Conservation (phyloP, 768 basidiomycete genomes). For the Lactarius quietus region DNA sequence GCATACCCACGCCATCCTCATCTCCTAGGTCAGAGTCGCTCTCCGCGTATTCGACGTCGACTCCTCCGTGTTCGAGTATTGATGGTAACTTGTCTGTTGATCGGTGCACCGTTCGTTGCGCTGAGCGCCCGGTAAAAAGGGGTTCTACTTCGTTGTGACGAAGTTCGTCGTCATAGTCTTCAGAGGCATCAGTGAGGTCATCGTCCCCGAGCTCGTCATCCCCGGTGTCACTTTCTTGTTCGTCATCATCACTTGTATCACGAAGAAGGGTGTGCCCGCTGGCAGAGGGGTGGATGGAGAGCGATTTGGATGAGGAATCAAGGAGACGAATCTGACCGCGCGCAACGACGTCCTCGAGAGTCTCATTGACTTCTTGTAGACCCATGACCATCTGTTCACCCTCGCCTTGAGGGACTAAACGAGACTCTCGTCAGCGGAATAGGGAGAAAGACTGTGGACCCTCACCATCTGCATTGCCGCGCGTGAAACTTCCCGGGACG, state of each 20-base stretch:
- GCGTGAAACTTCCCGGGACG: slow-evolving; percentile 90
- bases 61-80: slow-evolving; percentile 36
- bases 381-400: slow-evolving; percentile 98
- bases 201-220: slow-evolving; percentile 31
- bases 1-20: slow-evolving; percentile 43
- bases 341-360: slow-evolving; percentile 80
- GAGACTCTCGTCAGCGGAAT: slow-evolving; percentile 3
- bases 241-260: slow-evolving; percentile 32
- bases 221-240: slow-evolving; percentile 29
- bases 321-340: slow-evolving; percentile 81
- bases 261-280: slow-evolving; percentile 20
- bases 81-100: slow-evolving; percentile 29
- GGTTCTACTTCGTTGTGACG: slow-evolving; percentile 28
- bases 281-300: slow-evolving; percentile 43
- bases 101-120: slow-evolving; percentile 21
- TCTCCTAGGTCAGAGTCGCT: slow-evolving; percentile 72
- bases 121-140: slow-evolving; percentile 23
- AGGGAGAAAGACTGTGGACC: not conserved
- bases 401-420: slow-evolving; percentile 75
- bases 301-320: slow-evolving; percentile 70
- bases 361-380: slow-evolving; percentile 79
- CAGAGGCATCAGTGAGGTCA: slow-evolving; percentile 28
- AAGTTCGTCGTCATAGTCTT: slow-evolving; percentile 32
- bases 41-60: slow-evolving; percentile 64
- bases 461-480: slow-evolving; percentile 65